These are phyloP conservation scores for Discostella stelligera DNA, from an alignment of 352 stramenopile species.

Conservation along the genomic window DNA sequence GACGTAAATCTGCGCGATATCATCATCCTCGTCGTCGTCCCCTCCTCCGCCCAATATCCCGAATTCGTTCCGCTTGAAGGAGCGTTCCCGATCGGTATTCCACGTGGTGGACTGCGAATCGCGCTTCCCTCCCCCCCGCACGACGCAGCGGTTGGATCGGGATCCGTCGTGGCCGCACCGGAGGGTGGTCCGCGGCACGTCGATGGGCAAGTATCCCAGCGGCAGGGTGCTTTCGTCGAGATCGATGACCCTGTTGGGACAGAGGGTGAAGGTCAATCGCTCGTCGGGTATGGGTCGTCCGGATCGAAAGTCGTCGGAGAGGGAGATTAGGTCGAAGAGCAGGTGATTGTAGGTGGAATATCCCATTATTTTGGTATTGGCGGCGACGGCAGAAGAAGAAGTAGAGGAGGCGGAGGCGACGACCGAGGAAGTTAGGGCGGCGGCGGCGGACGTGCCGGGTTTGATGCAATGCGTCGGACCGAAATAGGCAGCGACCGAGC, in stretches of 20 bases:
- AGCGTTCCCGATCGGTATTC: constrained; percentile 9
- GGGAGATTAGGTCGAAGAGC: constrained; percentile 30
- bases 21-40: constrained; percentile 7
- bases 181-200: constrained; percentile 22
- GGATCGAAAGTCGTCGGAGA: constrained; percentile 6
- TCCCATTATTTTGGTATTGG: neutral
- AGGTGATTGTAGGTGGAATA: constrained; percentile 49
- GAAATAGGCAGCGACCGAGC: constrained; percentile 27
- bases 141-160: constrained; percentile 8
- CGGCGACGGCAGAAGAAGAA: neutral
- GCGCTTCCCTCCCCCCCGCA: constrained; percentile 40
- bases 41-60: constrained; percentile 35
- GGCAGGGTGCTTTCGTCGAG: constrained; percentile 30
- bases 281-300: constrained; percentile 15
- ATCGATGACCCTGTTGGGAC: constrained; percentile 37
- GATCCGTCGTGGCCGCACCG: constrained; percentile 24
- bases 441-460: constrained; percentile 3
- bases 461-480: constrained; percentile 34
- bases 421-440: neutral
- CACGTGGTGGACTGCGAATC: neutral
- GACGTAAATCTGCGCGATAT: constrained; percentile 40
- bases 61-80: constrained; percentile 15
- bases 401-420: neutral
- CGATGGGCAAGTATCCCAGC: constrained; percentile 30
- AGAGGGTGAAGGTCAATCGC: constrained; percentile 26